Evolutionary conservation across 257 asterid genomes (phyloP), one percentile per base, ranked within the genome.

Genomic region (Marsdenia floribunda): DNA sequence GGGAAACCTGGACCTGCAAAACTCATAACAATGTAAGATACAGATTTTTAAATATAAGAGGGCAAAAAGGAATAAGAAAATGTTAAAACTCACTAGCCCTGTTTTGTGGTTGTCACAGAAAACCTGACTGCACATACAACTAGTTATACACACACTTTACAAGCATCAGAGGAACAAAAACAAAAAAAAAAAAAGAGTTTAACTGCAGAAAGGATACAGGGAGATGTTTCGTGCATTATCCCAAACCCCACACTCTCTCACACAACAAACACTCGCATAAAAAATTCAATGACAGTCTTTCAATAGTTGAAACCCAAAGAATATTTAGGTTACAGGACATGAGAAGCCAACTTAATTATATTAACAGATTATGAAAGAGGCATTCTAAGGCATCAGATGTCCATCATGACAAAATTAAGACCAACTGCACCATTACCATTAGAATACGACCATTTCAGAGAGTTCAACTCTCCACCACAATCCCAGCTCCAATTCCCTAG

Each of bases 1-100:
- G 90, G 93, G 86, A 80, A 82, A 80, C 96, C 97, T 91, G 98
- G 85, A 88, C 95, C 98, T 93, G 98, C 98, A 93, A 89, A 88
- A 90, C 97, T 93, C 72, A 68, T 79, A 59, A 80, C 73, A 66
- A 19, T 78, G 87, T 90, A 85, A 93, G 90, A 65, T 59, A 44
- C 70, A 26, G 59, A 79, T 37, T 67, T 55, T 68, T 19, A 18
- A 26, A 65, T 3, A 18, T 21, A 21, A 22, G 9, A 44, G 16
- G 59, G 54, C 19, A 24, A 60, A 54, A 22, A 21, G 4, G 22
- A 44, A 73, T 54, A n/a, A 12, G 50, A 79, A 75, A 72, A 69
- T 69, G 2, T 69, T 24, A 63, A 80, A 83, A 76, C 88, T 87
- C 89, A 91, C 97, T 75, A 85, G 89, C 84, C 86, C 71, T 79